Percentiles rank a stretch among this genome's conserved stretches.
Evolutionary conservation across 2,329 filamentous ascomycete genomes (phyloP).

Genomic region (Alternaria triticimaculans): DNA sequence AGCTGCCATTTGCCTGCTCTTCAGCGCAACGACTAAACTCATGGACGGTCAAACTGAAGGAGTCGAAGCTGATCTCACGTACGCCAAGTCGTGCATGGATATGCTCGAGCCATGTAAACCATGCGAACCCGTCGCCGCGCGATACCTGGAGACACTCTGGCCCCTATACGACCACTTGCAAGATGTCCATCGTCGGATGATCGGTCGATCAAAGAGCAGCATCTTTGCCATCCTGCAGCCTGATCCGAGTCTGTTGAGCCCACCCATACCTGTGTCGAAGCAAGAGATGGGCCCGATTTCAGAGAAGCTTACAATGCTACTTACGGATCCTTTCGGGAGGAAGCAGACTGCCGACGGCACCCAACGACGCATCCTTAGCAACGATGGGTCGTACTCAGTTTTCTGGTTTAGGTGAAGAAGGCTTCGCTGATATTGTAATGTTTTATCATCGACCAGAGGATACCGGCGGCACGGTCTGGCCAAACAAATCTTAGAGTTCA

Average conservation of each 20-base stretch:
- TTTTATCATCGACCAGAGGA: background rate
- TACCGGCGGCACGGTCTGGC: background rate
- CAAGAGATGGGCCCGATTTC: slow-evolving; percentile 45
- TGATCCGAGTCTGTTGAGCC: slow-evolving; percentile 32
- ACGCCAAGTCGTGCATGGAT: slow-evolving; percentile 45
- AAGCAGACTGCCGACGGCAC: slow-evolving; percentile 37
- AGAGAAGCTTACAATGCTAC: slow-evolving; percentile 41
- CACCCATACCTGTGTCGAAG: slow-evolving; percentile 39
- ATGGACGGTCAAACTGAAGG: slow-evolving; percentile 38
- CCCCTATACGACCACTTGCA: slow-evolving; percentile 45
- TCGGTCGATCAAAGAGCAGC: slow-evolving; percentile 43
- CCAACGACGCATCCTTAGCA: slow-evolving; percentile 39
- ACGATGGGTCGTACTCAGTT: slow-evolving; percentile 41
- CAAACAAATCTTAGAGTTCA: background rate
- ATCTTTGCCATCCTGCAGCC: slow-evolving; percentile 42
- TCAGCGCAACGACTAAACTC: slow-evolving; percentile 43
- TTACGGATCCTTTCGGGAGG: slow-evolving; percentile 47
- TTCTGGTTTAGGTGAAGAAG: slow-evolving; percentile 45
- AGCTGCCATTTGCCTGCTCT: slow-evolving; percentile 44
- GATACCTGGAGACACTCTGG: slow-evolving; percentile 42
- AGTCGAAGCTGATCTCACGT: slow-evolving; percentile 42
- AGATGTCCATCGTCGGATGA: slow-evolving; percentile 40
- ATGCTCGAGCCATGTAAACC: slow-evolving; percentile 41
- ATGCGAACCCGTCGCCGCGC: slow-evolving; percentile 43
- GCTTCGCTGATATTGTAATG: background rate